Percentiles rank a stretch among this genome's conserved stretches.
Conservation (phyloP, 345 rosid species). For the Citrus sinensis region DNA sequence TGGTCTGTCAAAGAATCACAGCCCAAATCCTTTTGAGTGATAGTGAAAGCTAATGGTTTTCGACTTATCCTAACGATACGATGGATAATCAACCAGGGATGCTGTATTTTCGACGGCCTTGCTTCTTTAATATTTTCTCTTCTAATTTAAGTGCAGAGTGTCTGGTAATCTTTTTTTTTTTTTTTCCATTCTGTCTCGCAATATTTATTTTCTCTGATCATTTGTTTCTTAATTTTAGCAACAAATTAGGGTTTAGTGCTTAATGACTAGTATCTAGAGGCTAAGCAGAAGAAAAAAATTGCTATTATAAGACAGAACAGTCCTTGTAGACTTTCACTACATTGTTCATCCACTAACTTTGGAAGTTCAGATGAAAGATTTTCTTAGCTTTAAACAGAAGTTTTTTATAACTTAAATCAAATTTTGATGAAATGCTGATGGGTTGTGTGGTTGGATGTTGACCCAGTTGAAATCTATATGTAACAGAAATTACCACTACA, state of each 20-base stretch:
- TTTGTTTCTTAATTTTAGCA: neutral
- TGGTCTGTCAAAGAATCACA: neutral
- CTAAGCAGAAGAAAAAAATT: neutral
- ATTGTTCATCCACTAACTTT: neutral
- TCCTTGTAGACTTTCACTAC: neutral
- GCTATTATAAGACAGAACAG: neutral
- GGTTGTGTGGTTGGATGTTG: slow-evolving; percentile 4
- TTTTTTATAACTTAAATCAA: too few species aligned
- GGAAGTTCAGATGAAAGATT: neutral
- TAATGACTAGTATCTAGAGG: neutral
- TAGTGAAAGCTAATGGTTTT: neutral
- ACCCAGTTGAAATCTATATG: neutral
- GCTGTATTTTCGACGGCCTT: slow-evolving; percentile 32
- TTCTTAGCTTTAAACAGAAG: too few species aligned
- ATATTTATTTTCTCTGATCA: neutral
- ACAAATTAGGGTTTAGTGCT: slow-evolving; percentile 12
- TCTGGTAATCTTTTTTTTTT: slow-evolving; percentile 32
- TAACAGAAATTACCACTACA: slow-evolving; percentile 46
- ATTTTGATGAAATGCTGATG: slow-evolving; percentile 6
- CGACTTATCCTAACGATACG: neutral
- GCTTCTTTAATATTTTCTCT: slow-evolving; percentile 43
- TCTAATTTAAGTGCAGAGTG: slow-evolving; percentile 26
- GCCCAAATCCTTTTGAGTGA: neutral
- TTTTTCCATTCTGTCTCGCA: neutral
- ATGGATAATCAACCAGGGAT: slow-evolving; percentile 13